Evolutionary conservation across 257 asterid species (phyloP).

Genomic region (Anisodus acutangulus): DNA sequence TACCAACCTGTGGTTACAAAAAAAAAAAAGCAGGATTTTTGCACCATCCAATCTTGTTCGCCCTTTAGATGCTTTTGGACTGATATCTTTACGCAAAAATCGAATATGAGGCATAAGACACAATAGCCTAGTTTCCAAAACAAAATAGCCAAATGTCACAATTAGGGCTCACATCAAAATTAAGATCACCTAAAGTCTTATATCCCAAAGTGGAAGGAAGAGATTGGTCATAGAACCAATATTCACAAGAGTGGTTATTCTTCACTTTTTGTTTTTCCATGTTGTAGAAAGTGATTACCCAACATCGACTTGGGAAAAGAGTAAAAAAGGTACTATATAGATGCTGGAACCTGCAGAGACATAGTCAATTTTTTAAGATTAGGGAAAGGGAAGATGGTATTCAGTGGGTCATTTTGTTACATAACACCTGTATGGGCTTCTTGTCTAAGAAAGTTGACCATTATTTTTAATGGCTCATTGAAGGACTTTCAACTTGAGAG

Average conservation of each 20-base stretch:
- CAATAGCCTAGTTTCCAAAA: not conserved
- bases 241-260: not conserved
- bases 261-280: not conserved
- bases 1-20: no score
- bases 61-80: not conserved
- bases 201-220: not conserved
- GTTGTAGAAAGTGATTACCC: not conserved
- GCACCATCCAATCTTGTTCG: not conserved
- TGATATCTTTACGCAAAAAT: not conserved
- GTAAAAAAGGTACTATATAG: not conserved
- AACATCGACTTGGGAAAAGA: not conserved
- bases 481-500: constrained; percentile 18
- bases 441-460: not conserved
- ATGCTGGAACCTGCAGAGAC: not conserved
- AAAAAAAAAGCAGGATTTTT: no score
- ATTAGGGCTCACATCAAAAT: not conserved
- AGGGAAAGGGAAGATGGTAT: not conserved
- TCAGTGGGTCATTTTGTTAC: not conserved
- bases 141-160: not conserved
- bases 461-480: not conserved
- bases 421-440: not conserved
- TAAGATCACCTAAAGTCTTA: not conserved
- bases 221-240: not conserved
- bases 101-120: not conserved
- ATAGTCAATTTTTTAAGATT: not conserved